Conservation (phyloP, 176 grass and related monocot species). For the Phragmites australis region DNA sequence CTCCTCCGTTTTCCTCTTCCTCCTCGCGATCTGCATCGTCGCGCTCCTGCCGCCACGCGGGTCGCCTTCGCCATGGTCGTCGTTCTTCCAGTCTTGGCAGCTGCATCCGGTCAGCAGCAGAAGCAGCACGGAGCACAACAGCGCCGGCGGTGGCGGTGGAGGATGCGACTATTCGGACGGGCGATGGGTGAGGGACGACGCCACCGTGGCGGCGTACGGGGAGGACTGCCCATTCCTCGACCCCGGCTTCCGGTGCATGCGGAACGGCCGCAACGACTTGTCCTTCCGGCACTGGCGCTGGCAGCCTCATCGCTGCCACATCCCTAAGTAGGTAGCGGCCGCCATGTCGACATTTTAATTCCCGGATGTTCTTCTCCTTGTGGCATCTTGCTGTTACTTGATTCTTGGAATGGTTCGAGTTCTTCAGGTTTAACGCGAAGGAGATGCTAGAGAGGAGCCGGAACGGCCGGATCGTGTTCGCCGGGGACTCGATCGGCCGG, state of each 20-base stretch:
- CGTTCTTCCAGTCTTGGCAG: constrained; percentile 7
- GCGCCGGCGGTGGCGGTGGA: no score
- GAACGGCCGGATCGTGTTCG: constrained; percentile 50
- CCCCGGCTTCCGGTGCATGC: constrained; percentile 64
- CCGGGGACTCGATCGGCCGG: constrained; percentile 50
- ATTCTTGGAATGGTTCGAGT: not conserved
- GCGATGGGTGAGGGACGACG: constrained; percentile 46
- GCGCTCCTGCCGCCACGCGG: not conserved
- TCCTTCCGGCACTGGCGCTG: constrained; percentile 52
- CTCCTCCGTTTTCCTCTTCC: constrained; percentile 19
- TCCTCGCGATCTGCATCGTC: constrained; percentile 25
- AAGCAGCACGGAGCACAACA: not conserved
- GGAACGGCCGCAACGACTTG: constrained; percentile 41
- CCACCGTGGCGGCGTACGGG: not conserved
- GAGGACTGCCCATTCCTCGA: constrained; percentile 68
- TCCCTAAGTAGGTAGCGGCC: constrained; percentile 44
- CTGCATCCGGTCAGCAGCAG: not conserved
- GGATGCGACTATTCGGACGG: constrained; percentile 61
- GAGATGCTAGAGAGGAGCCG: constrained; percentile 51
- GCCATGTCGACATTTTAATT: not conserved
- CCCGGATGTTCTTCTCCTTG: not conserved
- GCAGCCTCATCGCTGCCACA: constrained; percentile 50
- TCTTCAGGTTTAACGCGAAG: constrained; percentile 38
- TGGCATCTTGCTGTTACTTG: not conserved
- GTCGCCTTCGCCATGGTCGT: not conserved